Evolutionary conservation across 2,329 filamentous ascomycete genomes (phyloP), one percentile per base, ranked within the genome.

Genomic region (Colletotrichum lindemuthianum): DNA sequence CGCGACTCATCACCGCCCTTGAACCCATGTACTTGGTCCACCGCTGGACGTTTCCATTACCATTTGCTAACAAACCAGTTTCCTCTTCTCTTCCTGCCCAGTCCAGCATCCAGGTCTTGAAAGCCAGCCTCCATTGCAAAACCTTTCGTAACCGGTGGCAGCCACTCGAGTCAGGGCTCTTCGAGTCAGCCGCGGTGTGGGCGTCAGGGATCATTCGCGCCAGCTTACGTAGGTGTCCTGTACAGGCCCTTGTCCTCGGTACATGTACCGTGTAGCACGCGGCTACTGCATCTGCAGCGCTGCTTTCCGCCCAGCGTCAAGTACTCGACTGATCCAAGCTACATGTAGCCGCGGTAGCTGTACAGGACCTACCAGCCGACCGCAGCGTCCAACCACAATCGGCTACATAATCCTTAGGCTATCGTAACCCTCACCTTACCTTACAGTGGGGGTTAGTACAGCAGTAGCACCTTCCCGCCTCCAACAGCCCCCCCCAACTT

Each of bases 371-470:
- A 51, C 60, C 41, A 52, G 24, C 36, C 53, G 41, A 54, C 55
- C 57, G 50, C 58, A 54, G 61, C 57, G 55, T 56, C 61, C 61
- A 60, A 60, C 61, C 57, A 60, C 39, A 55, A 49, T 43, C 58
- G 44, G 50, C 61, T 60, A 56, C 57, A 65, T 65, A 65, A 60
- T 65, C 39, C 61, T 65, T 65, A 65, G 61, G 50, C 61, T 48
- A 65, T 56, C 40, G 57, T 60, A 65, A 65, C 40, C 40, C 34
- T 65, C 60, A 48, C 32, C 39, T 55, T 53, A 4, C 37, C 37
- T 13, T 48, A 48, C 36, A 49, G 55, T 59, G 60, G 43, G 24
- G 3, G 24, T 24, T 24, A 24, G 24, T 24, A 24, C 24, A 24
- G 24, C 16, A 24, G 24, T 24, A 24, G 5, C 24, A 24, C 24